A percentile compares a stretch with the other conserved stretches of the same genome.
Evolutionary conservation across 495 filamentous ascomycete species (phyloP).

Genomic region (Xylaria cubensis): DNA sequence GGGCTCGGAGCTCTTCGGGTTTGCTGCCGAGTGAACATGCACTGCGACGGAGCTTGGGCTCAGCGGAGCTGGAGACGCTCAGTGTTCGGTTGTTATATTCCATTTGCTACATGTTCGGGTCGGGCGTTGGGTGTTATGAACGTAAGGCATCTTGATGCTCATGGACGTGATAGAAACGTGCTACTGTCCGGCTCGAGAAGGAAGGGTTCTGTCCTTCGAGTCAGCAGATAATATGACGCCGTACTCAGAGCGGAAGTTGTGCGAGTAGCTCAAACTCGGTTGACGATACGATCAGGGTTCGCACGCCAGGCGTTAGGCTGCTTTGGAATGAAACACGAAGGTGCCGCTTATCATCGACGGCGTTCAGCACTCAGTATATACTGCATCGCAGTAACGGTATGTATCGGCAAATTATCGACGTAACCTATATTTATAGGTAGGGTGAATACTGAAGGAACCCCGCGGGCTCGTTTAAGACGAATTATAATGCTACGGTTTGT

Average conservation of each 20-base stretch:
- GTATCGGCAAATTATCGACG: no score
- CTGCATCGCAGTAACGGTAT: no score
- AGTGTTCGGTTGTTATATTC: not conserved
- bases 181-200: not conserved
- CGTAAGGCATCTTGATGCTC: not conserved
- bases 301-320: not conserved
- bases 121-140: no score
- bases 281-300: not conserved
- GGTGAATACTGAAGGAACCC: no score
- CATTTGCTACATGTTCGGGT: not conserved
- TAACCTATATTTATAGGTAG: no score
- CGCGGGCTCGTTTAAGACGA: no score
- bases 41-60: not conserved
- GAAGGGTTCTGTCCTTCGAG: not conserved
- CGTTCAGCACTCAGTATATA: no score
- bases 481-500: no score
- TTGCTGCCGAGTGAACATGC: not conserved
- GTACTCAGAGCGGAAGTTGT: not conserved
- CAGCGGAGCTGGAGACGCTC: not conserved
- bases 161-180: not conserved
- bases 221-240: not conserved
- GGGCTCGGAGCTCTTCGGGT: not conserved
- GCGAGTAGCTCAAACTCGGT: not conserved
- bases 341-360: no score
- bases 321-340: no score